Percentiles rank a stretch among this genome's conserved stretches.
These are phyloP conservation scores for Poronia punctata DNA, from an alignment of 495 filamentous ascomycete species.

Conservation along the genomic window DNA sequence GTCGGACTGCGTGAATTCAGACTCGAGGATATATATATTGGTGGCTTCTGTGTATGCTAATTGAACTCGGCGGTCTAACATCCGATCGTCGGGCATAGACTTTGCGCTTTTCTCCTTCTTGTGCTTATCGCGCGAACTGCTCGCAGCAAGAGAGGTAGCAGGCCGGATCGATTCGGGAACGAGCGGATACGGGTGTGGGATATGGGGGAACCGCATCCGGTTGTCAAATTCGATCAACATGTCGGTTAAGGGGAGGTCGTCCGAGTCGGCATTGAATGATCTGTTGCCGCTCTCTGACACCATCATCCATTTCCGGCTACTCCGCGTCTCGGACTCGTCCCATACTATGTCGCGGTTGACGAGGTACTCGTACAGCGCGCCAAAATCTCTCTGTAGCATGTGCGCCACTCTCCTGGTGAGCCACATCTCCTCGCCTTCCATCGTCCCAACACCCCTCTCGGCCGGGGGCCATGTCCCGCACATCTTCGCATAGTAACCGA, in stretches of 20 bases:
- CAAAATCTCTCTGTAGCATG: slow-evolving; percentile 58
- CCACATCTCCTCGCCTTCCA: slow-evolving; percentile 48
- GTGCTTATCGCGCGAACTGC: slow-evolving; percentile 20
- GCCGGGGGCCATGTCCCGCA: slow-evolving; percentile 55
- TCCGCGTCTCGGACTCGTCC: slow-evolving; percentile 51
- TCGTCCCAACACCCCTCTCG: slow-evolving; percentile 24
- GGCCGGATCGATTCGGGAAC: slow-evolving; percentile 47
- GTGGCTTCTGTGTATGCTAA: slow-evolving; percentile 61
- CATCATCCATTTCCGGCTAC: slow-evolving; percentile 55
- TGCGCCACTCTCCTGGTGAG: slow-evolving; percentile 52
- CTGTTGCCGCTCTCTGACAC: slow-evolving; percentile 42
- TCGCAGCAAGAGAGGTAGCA: slow-evolving; percentile 10
- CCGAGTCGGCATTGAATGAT: slow-evolving; percentile 53
- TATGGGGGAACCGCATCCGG: slow-evolving; percentile 53
- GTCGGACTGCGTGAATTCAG: slow-evolving; percentile 42
- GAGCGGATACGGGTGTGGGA: slow-evolving; percentile 63
- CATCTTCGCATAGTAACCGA: slow-evolving; percentile 44
- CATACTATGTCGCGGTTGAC: slow-evolving; percentile 63
- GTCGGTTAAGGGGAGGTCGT: slow-evolving; percentile 57
- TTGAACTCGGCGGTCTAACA: slow-evolving; percentile 42
- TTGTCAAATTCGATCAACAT: slow-evolving; percentile 64
- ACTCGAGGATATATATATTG: slow-evolving; percentile 58
- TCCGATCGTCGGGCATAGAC: slow-evolving; percentile 21
- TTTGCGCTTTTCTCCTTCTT: slow-evolving; percentile 29
- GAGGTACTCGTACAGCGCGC: slow-evolving; percentile 64